Conservation (phyloP, 2,329 filamentous ascomycete genomes). For the Aspergillus aculeatinus region DNA sequence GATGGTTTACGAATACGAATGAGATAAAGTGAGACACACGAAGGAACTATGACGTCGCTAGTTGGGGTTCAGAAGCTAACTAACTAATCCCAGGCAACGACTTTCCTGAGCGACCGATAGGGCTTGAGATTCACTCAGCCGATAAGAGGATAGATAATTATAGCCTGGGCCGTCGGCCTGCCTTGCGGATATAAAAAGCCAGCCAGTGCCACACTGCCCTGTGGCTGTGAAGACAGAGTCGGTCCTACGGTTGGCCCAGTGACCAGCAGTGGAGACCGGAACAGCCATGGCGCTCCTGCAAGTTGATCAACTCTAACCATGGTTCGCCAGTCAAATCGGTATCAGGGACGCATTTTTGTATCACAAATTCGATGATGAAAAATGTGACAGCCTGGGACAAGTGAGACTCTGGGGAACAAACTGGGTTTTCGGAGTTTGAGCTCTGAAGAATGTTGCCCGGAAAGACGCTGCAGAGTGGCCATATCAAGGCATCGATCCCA, state of each 20-base stretch:
- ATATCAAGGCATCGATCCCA: not conserved
- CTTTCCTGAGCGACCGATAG: not conserved
- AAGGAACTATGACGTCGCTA: not conserved
- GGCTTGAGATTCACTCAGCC: not conserved
- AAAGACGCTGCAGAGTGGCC: not conserved
- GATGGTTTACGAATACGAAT: not conserved
- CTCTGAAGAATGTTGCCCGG: not conserved
- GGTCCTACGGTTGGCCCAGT: slow-evolving; percentile 19
- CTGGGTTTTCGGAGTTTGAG: not conserved
- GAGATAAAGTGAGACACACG: not conserved
- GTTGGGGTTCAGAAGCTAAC: not conserved
- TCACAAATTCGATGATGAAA: not conserved
- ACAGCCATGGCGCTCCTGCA: slow-evolving; percentile 8
- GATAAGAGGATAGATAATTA: not conserved
- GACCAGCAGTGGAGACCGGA: slow-evolving; percentile 15
- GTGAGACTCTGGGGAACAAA: not conserved
- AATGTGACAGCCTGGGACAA: not conserved
- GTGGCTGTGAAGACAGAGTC: slow-evolving; percentile 16
- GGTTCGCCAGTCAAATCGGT: slow-evolving; percentile 1
- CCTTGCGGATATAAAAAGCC: not conserved
- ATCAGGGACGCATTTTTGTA: slow-evolving; percentile 6
- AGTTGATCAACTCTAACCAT: slow-evolving; percentile 9
- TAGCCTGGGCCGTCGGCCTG: not conserved
- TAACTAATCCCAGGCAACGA: not conserved
- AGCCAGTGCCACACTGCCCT: slow-evolving; percentile 12